These are phyloP conservation scores for Verbena officinalis DNA, from an alignment of 257 asterid genomes.

Conservation along the genomic window DNA sequence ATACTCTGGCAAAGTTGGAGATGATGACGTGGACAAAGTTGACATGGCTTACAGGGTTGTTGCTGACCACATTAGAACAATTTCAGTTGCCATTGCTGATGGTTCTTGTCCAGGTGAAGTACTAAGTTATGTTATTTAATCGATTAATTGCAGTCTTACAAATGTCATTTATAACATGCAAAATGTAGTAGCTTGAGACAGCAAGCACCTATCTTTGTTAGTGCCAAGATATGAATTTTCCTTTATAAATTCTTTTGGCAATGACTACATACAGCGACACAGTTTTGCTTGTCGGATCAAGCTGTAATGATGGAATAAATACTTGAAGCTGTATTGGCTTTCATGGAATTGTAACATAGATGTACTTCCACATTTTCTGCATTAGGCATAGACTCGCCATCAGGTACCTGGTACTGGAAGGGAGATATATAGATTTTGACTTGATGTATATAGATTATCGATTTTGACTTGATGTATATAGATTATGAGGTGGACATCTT, in stretches of 20 bases:
- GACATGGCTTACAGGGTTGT: conserved; percentile 99
- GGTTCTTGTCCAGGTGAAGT: conserved; percentile 91
- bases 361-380: background rate
- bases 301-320: conserved; percentile 12
- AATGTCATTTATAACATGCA: conserved; percentile 7
- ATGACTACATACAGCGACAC: background rate
- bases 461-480: background rate
- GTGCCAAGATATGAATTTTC: conserved; percentile 1
- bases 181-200: conserved; percentile 5
- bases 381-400: conserved; percentile 9
- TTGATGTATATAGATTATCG: conserved; percentile 1
- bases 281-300: background rate
- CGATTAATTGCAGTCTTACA: conserved; percentile 8
- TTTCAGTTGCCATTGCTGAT: conserved; percentile 98
- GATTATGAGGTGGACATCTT: conserved; percentile 1
- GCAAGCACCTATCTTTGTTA: conserved; percentile 1
- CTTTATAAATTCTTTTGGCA: background rate
- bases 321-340: background rate
- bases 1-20: conserved; percentile 87
- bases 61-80: conserved; percentile 96
- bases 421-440: background rate
- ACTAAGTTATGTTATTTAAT: conserved; percentile 22
- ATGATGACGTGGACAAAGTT: conserved; percentile 76
- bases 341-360: background rate
- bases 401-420: background rate